Evolutionary conservation across 371 early-diverging fungal species (phyloP).

Genomic region (Mortierella sp.): DNA sequence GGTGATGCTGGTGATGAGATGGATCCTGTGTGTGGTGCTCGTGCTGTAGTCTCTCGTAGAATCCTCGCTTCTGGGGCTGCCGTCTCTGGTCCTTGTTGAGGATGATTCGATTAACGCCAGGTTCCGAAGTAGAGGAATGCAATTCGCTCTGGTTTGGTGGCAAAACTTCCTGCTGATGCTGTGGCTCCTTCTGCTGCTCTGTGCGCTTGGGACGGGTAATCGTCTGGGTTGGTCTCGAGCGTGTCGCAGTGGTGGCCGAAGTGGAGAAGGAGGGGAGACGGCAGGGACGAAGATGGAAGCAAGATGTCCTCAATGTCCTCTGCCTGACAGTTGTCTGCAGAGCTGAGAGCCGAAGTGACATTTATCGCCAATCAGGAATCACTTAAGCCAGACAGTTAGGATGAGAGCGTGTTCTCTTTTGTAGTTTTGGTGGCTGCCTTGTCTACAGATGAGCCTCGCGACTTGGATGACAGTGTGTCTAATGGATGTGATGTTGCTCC

Average conservation of each 20-base stretch:
- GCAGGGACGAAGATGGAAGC: not conserved
- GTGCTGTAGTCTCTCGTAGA: not conserved
- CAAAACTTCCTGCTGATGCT: slow-evolving; percentile 14
- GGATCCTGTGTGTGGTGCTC: too few relatives aligned
- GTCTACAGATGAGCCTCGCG: too few relatives aligned
- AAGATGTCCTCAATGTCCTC: not conserved
- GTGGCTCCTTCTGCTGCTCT: too few relatives aligned
- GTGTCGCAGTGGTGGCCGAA: slow-evolving; percentile 7
- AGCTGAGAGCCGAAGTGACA: slow-evolving; percentile 45
- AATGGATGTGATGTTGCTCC: too few relatives aligned
- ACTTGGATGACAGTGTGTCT: too few relatives aligned
- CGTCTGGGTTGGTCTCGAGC: slow-evolving; percentile 25
- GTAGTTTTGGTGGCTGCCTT: too few relatives aligned
- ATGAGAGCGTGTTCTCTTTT: too few relatives aligned
- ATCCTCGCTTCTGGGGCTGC: slow-evolving; percentile 1
- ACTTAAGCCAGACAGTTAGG: too few relatives aligned
- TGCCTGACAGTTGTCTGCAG: slow-evolving; percentile 12
- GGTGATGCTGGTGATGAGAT: slow-evolving; percentile 1
- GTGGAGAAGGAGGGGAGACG: slow-evolving; percentile 25
- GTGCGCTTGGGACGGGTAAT: slow-evolving; percentile 17
- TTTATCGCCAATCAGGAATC: too few relatives aligned
- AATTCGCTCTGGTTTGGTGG: slow-evolving; percentile 9
- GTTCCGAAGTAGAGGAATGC: not conserved
- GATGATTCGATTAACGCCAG: slow-evolving; percentile 6
- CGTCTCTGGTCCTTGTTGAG: slow-evolving; percentile 8